Percentiles rank a stretch among this genome's conserved stretches.
phyloP scores from a whole-genome alignment of 345 rosid genomes.

The Dipteronia dyeriana region DNA sequence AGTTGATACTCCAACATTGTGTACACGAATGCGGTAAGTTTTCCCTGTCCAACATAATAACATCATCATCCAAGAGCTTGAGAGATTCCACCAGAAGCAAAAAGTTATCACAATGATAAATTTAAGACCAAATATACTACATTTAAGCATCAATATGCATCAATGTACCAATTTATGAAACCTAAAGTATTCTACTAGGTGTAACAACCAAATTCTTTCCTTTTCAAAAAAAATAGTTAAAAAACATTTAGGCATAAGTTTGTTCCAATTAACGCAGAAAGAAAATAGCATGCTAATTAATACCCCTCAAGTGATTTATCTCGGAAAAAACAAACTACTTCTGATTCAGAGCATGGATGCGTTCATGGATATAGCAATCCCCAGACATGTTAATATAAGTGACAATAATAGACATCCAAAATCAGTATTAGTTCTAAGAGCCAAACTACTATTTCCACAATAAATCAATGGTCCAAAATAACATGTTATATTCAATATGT shows the following conservation, averaged over 20 bases:
- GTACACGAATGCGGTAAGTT: slow-evolving; percentile 88
- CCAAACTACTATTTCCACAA: neutral
- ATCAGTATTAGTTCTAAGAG: too few relatives aligned
- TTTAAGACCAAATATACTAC: neutral
- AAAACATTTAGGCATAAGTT: neutral
- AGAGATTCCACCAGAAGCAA: slow-evolving; percentile 7
- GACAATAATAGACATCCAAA: slow-evolving; percentile 3
- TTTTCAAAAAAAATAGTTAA: neutral
- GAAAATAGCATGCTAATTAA: neutral
- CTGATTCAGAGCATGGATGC: neutral
- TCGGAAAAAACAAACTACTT: neutral
- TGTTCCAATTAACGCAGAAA: neutral
- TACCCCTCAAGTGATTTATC: neutral
- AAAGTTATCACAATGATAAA: neutral
- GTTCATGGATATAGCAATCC: neutral
- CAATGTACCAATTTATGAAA: neutral
- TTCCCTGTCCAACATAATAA: slow-evolving; percentile 53
- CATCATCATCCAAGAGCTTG: slow-evolving; percentile 6
- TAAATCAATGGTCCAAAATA: neutral
- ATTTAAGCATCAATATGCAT: neutral
- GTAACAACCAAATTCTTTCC: neutral
- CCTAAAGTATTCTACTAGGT: neutral
- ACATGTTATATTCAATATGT: neutral
- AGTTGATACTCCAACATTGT: slow-evolving; percentile 91
- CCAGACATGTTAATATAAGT: neutral